Evolutionary conservation across 352 stramenopile genomes (phyloP).

Genomic region (Phytophthora idaei): DNA sequence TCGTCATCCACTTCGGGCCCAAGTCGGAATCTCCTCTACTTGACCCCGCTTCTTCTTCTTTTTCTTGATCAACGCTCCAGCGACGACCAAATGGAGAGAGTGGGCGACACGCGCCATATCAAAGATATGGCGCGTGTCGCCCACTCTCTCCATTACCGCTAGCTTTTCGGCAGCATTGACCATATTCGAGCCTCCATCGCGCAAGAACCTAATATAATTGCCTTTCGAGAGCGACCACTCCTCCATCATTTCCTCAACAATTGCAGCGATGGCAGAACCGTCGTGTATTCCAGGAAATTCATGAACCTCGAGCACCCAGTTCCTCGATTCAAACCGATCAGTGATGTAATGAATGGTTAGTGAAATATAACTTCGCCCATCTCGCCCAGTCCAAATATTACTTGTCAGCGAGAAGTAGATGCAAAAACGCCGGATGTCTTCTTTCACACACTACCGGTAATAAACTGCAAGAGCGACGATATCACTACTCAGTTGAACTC

Average conservation of each 20-base stretch:
- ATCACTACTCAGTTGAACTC: too few species aligned
- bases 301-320: not conserved
- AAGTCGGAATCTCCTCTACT: not conserved
- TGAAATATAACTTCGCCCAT: not conserved
- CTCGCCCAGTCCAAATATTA: conserved; percentile 1
- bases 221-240: not conserved
- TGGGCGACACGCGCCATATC: conserved; percentile 19
- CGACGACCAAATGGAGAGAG: conserved; percentile 19
- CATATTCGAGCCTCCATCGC: too few species aligned
- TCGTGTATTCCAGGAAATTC: not conserved
- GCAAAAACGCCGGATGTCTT: not conserved
- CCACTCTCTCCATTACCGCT: too few species aligned
- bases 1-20: not conserved
- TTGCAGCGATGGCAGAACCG: not conserved
- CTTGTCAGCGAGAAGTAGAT: conserved; percentile 2
- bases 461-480: too few species aligned
- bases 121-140: too few species aligned
- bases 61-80: conserved; percentile 11
- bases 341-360: conserved; percentile 2
- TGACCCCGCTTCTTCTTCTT: not conserved
- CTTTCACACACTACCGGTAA: too few species aligned
- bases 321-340: not conserved
- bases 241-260: not conserved
- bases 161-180: too few species aligned
- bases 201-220: too few species aligned